A percentile compares a stretch with the other conserved stretches of the same genome.
phyloP scores from a whole-genome alignment of 441 rosid species.

The Euphorbia schlechtendalii region DNA sequence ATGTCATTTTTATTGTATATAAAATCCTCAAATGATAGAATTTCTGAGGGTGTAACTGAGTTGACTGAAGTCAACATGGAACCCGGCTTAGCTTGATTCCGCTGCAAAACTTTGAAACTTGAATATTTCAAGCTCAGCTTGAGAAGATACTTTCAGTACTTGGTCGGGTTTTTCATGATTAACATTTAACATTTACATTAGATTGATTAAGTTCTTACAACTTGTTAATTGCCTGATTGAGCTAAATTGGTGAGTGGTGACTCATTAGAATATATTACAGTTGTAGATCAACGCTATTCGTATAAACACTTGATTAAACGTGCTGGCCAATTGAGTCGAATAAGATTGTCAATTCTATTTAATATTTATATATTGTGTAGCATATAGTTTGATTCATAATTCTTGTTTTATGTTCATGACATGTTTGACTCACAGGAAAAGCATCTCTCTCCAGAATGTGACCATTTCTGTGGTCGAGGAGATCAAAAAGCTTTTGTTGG shows the following conservation, averaged over 20 bases:
- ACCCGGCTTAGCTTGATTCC: neutral
- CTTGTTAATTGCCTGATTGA: neutral
- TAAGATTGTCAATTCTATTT: neutral
- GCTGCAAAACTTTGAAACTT: neutral
- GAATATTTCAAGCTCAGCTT: neutral
- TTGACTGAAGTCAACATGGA: neutral
- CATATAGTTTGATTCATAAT: neutral
- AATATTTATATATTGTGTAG: neutral
- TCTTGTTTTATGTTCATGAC: neutral
- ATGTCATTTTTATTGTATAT: neutral
- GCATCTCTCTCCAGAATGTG: constrained; percentile 55
- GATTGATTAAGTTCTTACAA: neutral
- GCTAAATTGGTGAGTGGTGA: neutral
- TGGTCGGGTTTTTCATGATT: neutral
- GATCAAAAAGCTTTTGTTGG: constrained; percentile 49
- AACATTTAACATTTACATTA: neutral
- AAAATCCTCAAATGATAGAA: neutral
- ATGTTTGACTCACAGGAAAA: constrained; percentile 41
- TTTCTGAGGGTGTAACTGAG: neutral
- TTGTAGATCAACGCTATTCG: neutral
- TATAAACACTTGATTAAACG: neutral
- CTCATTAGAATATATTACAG: neutral
- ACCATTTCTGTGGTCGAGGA: constrained; percentile 60
- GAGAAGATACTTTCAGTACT: neutral
- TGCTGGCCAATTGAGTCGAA: neutral